Percentiles rank a stretch among this genome's conserved stretches.
These are phyloP conservation scores for Striga hermonthica DNA, from an alignment of 305 asterid genomes.

Conservation along the genomic window DNA sequence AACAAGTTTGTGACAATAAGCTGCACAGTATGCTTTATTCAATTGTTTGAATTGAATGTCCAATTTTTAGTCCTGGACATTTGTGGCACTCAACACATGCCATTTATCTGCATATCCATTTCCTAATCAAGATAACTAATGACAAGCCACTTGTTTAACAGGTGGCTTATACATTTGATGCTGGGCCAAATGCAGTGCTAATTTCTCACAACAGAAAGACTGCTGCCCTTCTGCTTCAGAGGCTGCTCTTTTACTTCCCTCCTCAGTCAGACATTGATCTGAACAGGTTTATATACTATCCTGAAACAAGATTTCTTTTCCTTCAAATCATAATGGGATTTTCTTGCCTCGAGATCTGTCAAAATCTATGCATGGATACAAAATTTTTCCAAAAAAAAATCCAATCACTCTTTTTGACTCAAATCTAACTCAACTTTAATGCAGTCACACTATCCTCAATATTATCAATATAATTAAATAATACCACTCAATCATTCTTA, in stretches of 20 bases:
- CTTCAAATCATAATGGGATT: background rate
- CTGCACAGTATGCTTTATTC: no score
- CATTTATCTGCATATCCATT: slow-evolving; percentile 8
- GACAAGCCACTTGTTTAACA: slow-evolving; percentile 30
- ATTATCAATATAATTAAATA: no score
- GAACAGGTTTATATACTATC: slow-evolving; percentile 44
- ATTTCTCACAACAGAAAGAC: slow-evolving; percentile 74
- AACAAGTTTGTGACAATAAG: no score
- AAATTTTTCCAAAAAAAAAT: no score
- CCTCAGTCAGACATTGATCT: slow-evolving; percentile 71
- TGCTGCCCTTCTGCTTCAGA: slow-evolving; percentile 69
- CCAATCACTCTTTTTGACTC: no score
- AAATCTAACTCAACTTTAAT: no score
- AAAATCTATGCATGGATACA: no score
- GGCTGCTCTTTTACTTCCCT: slow-evolving; percentile 79
- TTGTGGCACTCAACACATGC: background rate
- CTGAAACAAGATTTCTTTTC: background rate
- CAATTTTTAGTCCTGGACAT: no score
- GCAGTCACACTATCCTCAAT: no score
- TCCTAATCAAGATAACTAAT: slow-evolving; percentile 23
- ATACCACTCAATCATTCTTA: no score
- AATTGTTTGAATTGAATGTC: no score
- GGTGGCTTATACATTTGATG: slow-evolving; percentile 91
- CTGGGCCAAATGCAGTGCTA: slow-evolving; percentile 92
- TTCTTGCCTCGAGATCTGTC: background rate